Percentiles rank a stretch among this genome's conserved stretches.
Evolutionary conservation across 2,329 filamentous ascomycete species (phyloP).

Genomic region (Stenocarpella maydis): DNA sequence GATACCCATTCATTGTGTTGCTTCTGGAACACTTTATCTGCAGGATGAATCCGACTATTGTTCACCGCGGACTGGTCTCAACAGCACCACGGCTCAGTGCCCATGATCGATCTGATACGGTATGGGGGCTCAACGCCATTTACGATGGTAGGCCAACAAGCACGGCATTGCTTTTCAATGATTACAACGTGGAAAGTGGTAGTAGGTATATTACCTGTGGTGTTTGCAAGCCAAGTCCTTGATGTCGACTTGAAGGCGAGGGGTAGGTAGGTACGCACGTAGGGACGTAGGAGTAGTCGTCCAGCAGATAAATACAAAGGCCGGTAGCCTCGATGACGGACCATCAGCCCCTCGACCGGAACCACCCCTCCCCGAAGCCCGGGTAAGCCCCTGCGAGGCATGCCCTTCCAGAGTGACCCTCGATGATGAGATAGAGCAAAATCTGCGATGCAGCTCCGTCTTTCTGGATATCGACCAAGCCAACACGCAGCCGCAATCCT

Average conservation of each 20-base stretch:
- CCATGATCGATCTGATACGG: not conserved
- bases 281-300: not conserved
- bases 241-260: not conserved
- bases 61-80: not conserved
- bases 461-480: slow-evolving; percentile 18
- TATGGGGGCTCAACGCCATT: not conserved
- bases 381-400: not conserved
- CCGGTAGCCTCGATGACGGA: not conserved
- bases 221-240: not conserved
- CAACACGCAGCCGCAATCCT: slow-evolving; percentile 18
- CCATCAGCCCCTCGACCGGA: not conserved
- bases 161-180: too few species aligned
- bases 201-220: not conserved
- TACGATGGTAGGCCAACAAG: not conserved
- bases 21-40: not conserved
- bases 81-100: not conserved
- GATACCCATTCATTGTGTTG: slow-evolving; percentile 32
- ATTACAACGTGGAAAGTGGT: not conserved
- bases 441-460: slow-evolving; percentile 16
- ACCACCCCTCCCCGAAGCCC: not conserved
- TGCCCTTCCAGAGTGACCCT: not conserved
- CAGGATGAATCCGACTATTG: not conserved
- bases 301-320: not conserved
- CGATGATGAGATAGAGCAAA: not conserved
- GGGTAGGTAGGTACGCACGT: too few species aligned